Evolutionary conservation across 139 green algal genomes (phyloP), one percentile per base, ranked within the genome.

Genomic region (Coelastrella sp.): DNA sequence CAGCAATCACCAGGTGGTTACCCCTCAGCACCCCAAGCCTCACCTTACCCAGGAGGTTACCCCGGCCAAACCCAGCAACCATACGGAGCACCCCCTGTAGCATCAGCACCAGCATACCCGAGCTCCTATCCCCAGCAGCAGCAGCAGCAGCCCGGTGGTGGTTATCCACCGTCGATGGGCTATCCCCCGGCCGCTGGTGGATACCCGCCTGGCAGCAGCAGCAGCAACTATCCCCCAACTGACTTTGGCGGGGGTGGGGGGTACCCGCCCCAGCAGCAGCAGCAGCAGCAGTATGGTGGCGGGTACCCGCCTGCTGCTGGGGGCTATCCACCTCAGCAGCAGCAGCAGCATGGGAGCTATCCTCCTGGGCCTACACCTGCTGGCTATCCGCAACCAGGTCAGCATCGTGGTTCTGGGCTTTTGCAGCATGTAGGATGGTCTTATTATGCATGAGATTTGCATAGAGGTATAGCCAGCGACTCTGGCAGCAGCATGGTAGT

Each of bases 251-350:
- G 32, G 32, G 75, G 23, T 68, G 14, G 54, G 66, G 54, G 54
- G 32, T 83, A 83, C 78, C 78, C 78, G 54, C 78, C 78, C 10
- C 56, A 66, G 78, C 54, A n/a, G 4, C 78, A 83, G 78, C 78
- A 83, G 54, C 77, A 83, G 78, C 78, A 83, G 78, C 14, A n/a
- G 7, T n/a, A 66, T 20, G 54, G 54, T 56, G 78, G 14, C 5
- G 54, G 54, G 4, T 83, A 83, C 56, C 78, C 54, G 47, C 78
- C 78, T 5, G 56, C 56, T 22, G 11, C 6, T 16, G 22, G 23
- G 11, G 10, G 23, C 20, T 59, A 81, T 59, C 4, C 23, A 7
- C 75, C 75, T 59, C 73, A 78, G 73, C 73, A 78, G 73, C 73
- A 78, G 73, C 73, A 78, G 73, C 73, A 47, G 17, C 20, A 71